phyloP scores from a whole-genome alignment of 2,329 filamentous ascomycete genomes.

The Fusarium heterosporum region DNA sequence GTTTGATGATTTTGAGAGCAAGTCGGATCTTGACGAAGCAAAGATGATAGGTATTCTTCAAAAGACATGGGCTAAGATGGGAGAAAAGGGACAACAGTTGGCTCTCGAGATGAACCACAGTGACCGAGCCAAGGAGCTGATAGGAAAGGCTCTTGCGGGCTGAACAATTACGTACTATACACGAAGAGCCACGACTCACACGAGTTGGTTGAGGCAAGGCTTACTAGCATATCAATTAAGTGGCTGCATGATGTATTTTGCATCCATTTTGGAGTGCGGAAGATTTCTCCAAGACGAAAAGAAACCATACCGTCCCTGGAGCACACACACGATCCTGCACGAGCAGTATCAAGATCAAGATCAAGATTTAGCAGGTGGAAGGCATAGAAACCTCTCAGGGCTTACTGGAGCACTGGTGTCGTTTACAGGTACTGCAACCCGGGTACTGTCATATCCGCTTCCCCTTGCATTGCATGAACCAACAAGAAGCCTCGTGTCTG shows the following conservation, averaged over 20 bases:
- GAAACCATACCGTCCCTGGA: not conserved
- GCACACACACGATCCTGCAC: constrained; percentile 11
- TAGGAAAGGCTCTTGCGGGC: constrained; percentile 69
- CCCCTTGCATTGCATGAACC: constrained; percentile 20
- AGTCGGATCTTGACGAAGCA: constrained; percentile 75
- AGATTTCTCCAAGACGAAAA: constrained; percentile 6
- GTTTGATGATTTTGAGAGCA: constrained; percentile 80
- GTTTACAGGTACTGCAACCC: not conserved
- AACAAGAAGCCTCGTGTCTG: constrained; percentile 1
- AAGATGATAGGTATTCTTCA: constrained; percentile 78
- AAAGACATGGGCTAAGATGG: constrained; percentile 85
- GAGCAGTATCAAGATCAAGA: not conserved
- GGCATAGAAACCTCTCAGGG: not conserved
- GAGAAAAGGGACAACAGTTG: constrained; percentile 68
- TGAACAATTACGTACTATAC: constrained; percentile 9
- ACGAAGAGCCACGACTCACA: not conserved
- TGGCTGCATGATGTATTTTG: not conserved
- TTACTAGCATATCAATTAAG: not conserved
- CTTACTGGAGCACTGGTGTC: not conserved
- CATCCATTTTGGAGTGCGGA: not conserved
- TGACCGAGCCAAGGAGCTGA: constrained; percentile 69
- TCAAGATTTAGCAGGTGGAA: not conserved
- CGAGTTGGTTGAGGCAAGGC: constrained; percentile 1
- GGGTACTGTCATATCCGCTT: not conserved
- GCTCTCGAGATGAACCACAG: constrained; percentile 75